phyloP scores from a whole-genome alignment of 495 filamentous ascomycete species.

The Ascobolus immersus region DNA sequence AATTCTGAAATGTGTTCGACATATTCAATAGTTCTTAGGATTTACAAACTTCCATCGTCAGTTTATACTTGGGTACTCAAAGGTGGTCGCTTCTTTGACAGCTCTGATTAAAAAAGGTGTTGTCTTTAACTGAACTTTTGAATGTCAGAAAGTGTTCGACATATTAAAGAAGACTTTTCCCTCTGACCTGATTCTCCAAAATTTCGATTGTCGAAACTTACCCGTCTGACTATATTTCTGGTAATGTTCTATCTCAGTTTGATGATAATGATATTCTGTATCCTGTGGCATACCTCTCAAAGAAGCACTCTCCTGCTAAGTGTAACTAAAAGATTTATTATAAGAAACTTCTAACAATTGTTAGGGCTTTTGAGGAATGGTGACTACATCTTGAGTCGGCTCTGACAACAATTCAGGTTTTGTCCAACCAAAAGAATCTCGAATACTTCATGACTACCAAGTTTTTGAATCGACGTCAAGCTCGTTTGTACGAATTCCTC shows the following conservation, averaged over 20 bases:
- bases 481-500: slow-evolving; percentile 11
- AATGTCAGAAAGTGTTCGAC: slow-evolving; percentile 1
- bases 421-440: slow-evolving; percentile 8
- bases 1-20: background rate
- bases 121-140: background rate
- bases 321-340: slow-evolving; percentile 17
- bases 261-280: slow-evolving; percentile 3
- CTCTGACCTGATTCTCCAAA: slow-evolving; percentile 3
- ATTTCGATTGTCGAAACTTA: slow-evolving; percentile 12
- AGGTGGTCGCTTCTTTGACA: background rate
- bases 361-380: slow-evolving; percentile 3
- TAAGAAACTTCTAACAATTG: slow-evolving; percentile 14
- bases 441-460: slow-evolving; percentile 13
- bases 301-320: slow-evolving; percentile 12
- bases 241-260: slow-evolving; percentile 7
- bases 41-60: background rate
- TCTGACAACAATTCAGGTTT: background rate
- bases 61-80: background rate
- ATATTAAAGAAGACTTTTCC: slow-evolving; percentile 6
- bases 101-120: background rate
- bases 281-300: slow-evolving; percentile 13
- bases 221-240: slow-evolving; percentile 6
- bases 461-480: slow-evolving; percentile 7
- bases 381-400: slow-evolving; percentile 6
- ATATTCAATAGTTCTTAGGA: background rate